These are phyloP conservation scores for Lasiodiplodia theobromae DNA, from an alignment of 2,329 filamentous ascomycete species.

Conservation along the genomic window DNA sequence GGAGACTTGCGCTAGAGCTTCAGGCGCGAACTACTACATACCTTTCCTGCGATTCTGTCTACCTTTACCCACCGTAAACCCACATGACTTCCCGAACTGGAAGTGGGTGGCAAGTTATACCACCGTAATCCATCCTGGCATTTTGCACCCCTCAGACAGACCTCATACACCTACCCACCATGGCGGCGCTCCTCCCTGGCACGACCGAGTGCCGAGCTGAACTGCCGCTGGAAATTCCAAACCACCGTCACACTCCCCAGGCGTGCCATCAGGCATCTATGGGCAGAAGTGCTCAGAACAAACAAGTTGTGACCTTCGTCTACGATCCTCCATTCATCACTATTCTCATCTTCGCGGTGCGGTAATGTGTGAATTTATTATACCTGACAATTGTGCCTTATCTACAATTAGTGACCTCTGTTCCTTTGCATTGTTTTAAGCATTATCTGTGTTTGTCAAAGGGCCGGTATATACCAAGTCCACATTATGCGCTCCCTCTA, in stretches of 20 bases:
- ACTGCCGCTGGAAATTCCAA: not conserved
- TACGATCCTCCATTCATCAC: not conserved
- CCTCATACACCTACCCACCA: not conserved
- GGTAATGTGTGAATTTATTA: not conserved
- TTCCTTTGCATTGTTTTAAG: too few species aligned
- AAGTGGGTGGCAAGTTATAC: not conserved
- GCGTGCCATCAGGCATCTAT: not conserved
- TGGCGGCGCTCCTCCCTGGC: not conserved
- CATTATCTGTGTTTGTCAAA: too few species aligned
- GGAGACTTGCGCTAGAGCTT: not conserved
- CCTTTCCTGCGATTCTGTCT: not conserved
- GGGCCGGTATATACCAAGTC: too few species aligned
- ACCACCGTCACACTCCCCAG: not conserved
- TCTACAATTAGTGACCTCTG: too few species aligned
- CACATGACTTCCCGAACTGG: not conserved
- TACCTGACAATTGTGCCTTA: not conserved
- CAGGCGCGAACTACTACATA: not conserved
- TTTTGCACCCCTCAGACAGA: not conserved
- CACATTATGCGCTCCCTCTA: too few species aligned
- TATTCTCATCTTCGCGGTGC: not conserved
- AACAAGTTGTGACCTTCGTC: not conserved
- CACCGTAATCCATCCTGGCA: not conserved
- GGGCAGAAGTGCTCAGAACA: not conserved
- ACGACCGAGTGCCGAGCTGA: not conserved
- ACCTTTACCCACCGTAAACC: not conserved